Evolutionary conservation across 2,329 filamentous ascomycete genomes (phyloP).

Genomic region (Alternaria alternata): DNA sequence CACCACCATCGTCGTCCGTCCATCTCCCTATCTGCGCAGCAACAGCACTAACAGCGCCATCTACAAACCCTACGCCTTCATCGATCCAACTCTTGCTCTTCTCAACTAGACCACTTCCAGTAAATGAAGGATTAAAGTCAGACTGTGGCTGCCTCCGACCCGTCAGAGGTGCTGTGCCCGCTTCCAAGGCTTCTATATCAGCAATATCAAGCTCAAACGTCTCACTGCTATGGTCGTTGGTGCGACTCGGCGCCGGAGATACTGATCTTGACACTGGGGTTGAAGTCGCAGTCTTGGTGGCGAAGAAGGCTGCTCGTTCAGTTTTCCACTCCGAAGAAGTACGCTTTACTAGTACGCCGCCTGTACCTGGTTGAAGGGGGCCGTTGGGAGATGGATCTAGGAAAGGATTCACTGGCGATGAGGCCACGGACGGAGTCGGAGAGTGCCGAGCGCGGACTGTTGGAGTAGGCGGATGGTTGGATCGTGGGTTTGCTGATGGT

Average conservation of each 20-base stretch:
- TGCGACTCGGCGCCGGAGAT: not conserved
- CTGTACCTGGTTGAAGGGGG: not conserved
- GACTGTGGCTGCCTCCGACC: not conserved
- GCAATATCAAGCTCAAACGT: not conserved
- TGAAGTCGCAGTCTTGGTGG: not conserved
- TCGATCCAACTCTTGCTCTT: not conserved
- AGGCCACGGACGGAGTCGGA: not conserved
- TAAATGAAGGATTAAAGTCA: not conserved
- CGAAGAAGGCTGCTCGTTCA: not conserved
- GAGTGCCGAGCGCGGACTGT: not conserved
- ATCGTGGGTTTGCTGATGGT: not conserved
- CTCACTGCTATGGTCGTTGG: not conserved
- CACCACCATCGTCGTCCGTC: constrained; percentile 7
- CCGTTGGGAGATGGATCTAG: not conserved
- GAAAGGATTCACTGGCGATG: not conserved
- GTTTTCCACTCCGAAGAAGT: not conserved
- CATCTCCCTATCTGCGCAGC: constrained; percentile 3
- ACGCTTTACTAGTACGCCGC: not conserved
- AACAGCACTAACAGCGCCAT: constrained; percentile 2
- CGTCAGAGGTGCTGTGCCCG: not conserved
- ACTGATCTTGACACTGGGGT: not conserved
- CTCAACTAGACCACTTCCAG: not conserved
- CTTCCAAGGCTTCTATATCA: constrained; percentile 3
- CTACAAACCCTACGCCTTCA: not conserved
- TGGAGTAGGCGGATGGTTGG: not conserved